phyloP scores from a whole-genome alignment of 1,139 yeast genomes.

The Candida tetrigidarum region DNA sequence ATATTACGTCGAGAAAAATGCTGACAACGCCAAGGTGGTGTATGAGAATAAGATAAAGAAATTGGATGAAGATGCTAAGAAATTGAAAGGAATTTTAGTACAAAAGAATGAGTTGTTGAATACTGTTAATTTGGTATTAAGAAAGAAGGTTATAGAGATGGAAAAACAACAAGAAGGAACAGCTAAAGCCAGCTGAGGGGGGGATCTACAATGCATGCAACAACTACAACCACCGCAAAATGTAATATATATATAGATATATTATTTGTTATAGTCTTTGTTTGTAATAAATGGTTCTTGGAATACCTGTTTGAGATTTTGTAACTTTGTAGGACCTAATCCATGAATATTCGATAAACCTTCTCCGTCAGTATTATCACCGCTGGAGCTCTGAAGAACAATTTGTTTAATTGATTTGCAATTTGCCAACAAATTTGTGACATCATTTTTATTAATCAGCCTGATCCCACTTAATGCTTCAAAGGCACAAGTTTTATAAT shows the following conservation, averaged over 20 bases:
- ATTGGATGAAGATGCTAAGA: slow-evolving; percentile 71
- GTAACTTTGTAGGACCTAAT: slow-evolving; percentile 58
- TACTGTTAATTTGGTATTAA: slow-evolving; percentile 55
- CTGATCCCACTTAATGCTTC: slow-evolving; percentile 56
- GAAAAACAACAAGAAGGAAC: slow-evolving; percentile 35
- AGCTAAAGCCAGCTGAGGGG: slow-evolving; percentile 1
- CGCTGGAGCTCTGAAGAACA: slow-evolving; percentile 33
- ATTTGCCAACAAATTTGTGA: slow-evolving; percentile 54
- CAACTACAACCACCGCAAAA: too few relatives aligned
- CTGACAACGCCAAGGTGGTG: slow-evolving; percentile 69
- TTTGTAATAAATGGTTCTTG: slow-evolving; percentile 58
- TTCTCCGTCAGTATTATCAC: slow-evolving; percentile 21
- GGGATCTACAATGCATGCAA: slow-evolving; percentile 3
- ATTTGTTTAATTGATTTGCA: slow-evolving; percentile 57
- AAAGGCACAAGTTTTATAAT: slow-evolving; percentile 52
- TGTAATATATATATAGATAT: too few relatives aligned
- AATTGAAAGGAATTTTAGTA: slow-evolving; percentile 72
- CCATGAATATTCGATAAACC: slow-evolving; percentile 47
- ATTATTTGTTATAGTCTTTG: slow-evolving; percentile 25
- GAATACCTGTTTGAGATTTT: slow-evolving; percentile 47
- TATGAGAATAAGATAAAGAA: slow-evolving; percentile 77
- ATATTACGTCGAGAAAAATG: slow-evolving; percentile 82
- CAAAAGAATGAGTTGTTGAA: slow-evolving; percentile 62
- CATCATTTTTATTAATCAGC: slow-evolving; percentile 64
- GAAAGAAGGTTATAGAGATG: slow-evolving; percentile 47